These are phyloP conservation scores for Alternaria conjuncta DNA, from an alignment of 2,329 filamentous ascomycete species.

Conservation along the genomic window DNA sequence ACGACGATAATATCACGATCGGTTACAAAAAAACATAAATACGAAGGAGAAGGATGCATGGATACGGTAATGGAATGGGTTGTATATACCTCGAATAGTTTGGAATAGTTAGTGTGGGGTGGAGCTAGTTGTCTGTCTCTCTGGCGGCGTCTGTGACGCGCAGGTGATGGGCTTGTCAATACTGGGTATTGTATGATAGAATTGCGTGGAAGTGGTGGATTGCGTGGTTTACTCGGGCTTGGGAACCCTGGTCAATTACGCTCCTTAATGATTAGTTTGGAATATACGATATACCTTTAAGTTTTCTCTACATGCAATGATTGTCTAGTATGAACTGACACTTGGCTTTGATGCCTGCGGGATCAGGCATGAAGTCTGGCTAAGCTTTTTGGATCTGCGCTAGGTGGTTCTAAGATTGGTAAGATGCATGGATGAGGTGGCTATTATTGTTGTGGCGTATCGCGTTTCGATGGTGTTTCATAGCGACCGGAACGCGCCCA, in stretches of 20 bases:
- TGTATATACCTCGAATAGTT: constrained; percentile 13
- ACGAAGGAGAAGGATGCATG: not conserved
- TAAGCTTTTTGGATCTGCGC: constrained; percentile 7
- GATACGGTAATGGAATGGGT: not conserved
- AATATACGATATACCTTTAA: not conserved
- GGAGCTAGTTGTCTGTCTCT: not conserved
- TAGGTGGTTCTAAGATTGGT: not conserved
- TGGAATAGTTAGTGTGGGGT: not conserved
- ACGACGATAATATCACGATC: not conserved
- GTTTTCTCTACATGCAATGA: not conserved
- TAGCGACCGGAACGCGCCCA: not conserved
- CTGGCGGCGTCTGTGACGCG: constrained; percentile 15
- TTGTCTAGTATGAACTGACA: not conserved
- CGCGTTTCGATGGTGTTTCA: not conserved
- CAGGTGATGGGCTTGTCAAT: not conserved
- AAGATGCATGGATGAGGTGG: not conserved
- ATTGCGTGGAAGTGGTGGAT: constrained; percentile 5
- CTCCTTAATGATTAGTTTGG: constrained; percentile 19
- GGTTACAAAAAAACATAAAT: not conserved
- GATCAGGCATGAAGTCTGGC: constrained; percentile 1
- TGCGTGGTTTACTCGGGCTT: constrained; percentile 22
- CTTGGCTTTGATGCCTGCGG: not conserved
- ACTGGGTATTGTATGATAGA: constrained; percentile 1
- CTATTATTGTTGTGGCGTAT: not conserved
- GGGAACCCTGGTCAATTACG: constrained; percentile 30